phyloP scores from a whole-genome alignment of 148 eudicot species.

The Persicaria tinctoria region DNA sequence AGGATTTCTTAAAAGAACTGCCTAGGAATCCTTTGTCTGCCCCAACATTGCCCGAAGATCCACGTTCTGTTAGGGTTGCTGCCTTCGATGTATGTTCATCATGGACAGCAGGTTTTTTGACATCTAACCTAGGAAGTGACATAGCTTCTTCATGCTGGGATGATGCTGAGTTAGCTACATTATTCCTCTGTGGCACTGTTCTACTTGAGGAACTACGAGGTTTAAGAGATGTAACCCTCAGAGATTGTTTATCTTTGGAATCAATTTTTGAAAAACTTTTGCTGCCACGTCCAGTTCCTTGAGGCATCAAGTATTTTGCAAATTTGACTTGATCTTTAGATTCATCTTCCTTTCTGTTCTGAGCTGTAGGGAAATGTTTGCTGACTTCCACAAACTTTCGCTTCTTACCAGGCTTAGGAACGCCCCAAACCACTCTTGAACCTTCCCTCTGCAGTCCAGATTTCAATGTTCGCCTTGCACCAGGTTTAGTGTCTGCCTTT shows the following conservation, averaged over 20 bases:
- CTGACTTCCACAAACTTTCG: conserved; percentile 91
- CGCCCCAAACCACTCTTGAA: conserved; percentile 67
- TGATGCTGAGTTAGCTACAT: conserved; percentile 19
- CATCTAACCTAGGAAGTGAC: conserved; percentile 26
- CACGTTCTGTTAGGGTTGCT: conserved; percentile 16
- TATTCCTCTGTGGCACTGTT: conserved; percentile 46
- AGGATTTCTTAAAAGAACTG: conserved; percentile 27
- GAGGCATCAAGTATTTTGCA: conserved; percentile 50
- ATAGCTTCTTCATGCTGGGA: conserved; percentile 19
- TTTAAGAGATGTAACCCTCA: conserved; percentile 36
- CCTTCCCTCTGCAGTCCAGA: conserved; percentile 68
- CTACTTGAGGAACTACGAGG: conserved; percentile 42
- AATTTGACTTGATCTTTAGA: conserved; percentile 39
- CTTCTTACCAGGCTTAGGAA: conserved; percentile 94
- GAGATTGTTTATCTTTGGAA: conserved; percentile 51
- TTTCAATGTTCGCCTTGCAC: conserved; percentile 44
- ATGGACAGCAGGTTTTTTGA: conserved; percentile 33
- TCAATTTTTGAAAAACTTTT: conserved; percentile 38
- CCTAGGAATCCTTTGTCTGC: conserved; percentile 31
- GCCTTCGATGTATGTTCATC: conserved; percentile 34
- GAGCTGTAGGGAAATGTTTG: conserved; percentile 66
- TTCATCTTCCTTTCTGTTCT: conserved; percentile 35
- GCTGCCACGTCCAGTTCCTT: conserved; percentile 49
- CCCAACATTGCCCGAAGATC: conserved; percentile 26
- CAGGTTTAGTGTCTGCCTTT: conserved; percentile 40